Percentiles rank a stretch among this genome's conserved stretches.
Evolutionary conservation across 179 eudicot species (phyloP).

Genomic region (Patellifolia procumbens): DNA sequence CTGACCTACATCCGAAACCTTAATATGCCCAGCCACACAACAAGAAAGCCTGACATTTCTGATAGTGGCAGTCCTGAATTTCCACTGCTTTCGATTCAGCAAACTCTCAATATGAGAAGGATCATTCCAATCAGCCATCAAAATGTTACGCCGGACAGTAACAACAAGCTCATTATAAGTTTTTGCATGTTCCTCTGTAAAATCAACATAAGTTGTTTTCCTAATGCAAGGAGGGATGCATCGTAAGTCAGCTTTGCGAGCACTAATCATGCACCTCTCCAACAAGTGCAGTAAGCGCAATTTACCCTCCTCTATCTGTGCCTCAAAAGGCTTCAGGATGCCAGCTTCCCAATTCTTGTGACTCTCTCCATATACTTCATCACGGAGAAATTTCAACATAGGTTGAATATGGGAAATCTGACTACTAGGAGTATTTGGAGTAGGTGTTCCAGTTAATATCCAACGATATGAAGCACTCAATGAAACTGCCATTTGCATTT

Average conservation of each 20-base stretch:
- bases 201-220: conserved; percentile 61
- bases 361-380: conserved; percentile 81
- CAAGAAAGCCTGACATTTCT: conserved; percentile 91
- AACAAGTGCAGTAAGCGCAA: conserved; percentile 73
- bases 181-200: conserved; percentile 79
- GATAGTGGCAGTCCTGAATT: conserved; percentile 65
- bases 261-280: conserved; percentile 94
- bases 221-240: conserved; percentile 90
- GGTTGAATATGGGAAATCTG: conserved; percentile 87
- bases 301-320: conserved; percentile 90
- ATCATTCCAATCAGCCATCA: conserved; percentile 99
- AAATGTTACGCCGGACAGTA: conserved; percentile 85
- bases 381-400: conserved; percentile 83
- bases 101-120: conserved; percentile 96
- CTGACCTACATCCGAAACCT: conserved; percentile 72
- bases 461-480: conserved; percentile 87
- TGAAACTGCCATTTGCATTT: conserved; percentile 82
- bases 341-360: conserved; percentile 87
- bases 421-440: conserved; percentile 92
- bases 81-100: conserved; percentile 92
- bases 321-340: conserved; percentile 87
- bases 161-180: conserved; percentile 92
- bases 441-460: conserved; percentile 96
- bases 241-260: conserved; percentile 79
- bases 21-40: conserved; percentile 95